Evolutionary conservation across 2,329 filamentous ascomycete genomes (phyloP).

Genomic region (Ophiostoma sp.): DNA sequence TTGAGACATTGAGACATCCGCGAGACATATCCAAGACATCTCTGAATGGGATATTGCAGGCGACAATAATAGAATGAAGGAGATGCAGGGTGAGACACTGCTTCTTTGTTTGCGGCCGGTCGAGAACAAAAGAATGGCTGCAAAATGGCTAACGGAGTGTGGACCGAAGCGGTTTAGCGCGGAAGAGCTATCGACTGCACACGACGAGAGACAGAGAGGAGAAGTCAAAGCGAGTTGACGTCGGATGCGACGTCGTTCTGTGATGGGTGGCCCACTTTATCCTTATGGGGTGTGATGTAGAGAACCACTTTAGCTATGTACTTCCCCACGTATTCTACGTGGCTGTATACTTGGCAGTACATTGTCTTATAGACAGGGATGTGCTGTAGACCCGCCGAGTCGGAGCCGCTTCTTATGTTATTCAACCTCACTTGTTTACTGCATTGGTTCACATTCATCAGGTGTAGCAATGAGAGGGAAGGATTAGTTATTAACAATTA

Average conservation of each 20-base stretch:
- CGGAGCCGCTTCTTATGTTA: background rate
- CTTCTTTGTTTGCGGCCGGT: background rate
- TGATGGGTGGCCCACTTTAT: too few relatives aligned
- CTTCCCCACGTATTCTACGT: background rate
- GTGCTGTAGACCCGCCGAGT: background rate
- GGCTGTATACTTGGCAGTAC: background rate
- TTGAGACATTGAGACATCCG: background rate
- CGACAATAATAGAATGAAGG: background rate
- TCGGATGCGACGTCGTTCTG: too few relatives aligned
- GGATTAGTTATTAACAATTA: too few relatives aligned
- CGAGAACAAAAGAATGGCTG: background rate
- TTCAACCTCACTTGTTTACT: background rate
- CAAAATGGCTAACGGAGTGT: background rate
- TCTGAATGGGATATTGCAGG: background rate
- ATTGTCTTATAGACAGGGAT: conserved; percentile 4
- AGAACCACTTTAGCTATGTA: background rate
- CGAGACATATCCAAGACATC: background rate
- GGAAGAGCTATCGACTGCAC: too few relatives aligned
- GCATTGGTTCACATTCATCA: too few relatives aligned
- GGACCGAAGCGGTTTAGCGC: background rate
- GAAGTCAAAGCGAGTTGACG: background rate
- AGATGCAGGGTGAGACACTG: background rate
- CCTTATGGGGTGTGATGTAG: background rate
- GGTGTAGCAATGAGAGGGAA: too few relatives aligned
- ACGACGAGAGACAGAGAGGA: background rate